Evolutionary conservation across 306 rosid genomes (phyloP), one percentile per base, ranked within the genome.

Genomic region (Urtica urens): DNA sequence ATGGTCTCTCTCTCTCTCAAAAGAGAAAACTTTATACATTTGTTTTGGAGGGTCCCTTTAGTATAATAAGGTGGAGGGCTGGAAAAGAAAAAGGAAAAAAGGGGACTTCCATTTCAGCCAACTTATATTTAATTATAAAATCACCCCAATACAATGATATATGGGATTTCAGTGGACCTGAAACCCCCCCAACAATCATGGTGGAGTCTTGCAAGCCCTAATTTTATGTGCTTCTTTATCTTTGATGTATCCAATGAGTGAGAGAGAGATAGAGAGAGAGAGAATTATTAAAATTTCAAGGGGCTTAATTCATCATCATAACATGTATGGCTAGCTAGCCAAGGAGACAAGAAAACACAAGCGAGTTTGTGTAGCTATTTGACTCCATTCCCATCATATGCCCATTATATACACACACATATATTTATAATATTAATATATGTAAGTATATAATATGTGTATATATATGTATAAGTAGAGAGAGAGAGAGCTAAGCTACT

Each of bases 311-410:
- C 49, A 66, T 69, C 48, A 76, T 82, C 71, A 76, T 76, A 31
- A 66, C 62, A 55, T 41, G 7, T 41, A 61, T n/a, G 1, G 38
- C 66, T 47, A n/a, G n/a, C n/a, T n/a, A n/a, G n/a, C n/a, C n/a
- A 59, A 65, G 83, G 83, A 74, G 96, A 82, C 94, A 79, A 63
- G 67, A 86, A 70, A 71, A 79, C 90, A 78, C 54, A 68, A 77
- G 43, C 53, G 72, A 82, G 83, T 86, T 25, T 82, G 81, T 79
- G 79, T 73, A 64, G 60, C 76, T 60, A 74, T 83, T 35, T 80
- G 78, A 73, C 92, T 78, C 78, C 67, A 41, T 73, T 71, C 59
- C 38, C 83, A 76, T 76, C 75, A 69, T 68, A 59, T 37, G 41
- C 66, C 59, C 59, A 29, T 58, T 61, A 49, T 42, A 35, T 46